Evolutionary conservation across 768 basidiomycete genomes (phyloP), one percentile per base, ranked within the genome.

Genomic region (Coprinopsis cinerea): DNA sequence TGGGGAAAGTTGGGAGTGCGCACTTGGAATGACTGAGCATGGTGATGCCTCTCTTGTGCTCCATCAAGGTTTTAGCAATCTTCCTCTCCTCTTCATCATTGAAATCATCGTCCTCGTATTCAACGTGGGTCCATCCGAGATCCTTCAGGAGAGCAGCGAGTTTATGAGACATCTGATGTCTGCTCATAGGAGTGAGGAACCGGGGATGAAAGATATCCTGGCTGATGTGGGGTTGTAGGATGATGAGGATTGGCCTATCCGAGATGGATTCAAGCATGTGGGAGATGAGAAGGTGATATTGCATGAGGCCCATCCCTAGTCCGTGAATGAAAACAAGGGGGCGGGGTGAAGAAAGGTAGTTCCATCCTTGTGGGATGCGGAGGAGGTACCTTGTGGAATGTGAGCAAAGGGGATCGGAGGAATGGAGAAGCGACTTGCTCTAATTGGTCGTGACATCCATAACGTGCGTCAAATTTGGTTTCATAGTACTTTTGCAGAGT

Each of bases 21-120:
- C 53, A 88, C 86, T 95, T 93, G 46, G 91, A 94, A 67, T 96
- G 94, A 62, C 88, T 92, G 48, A 95, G 56, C 56, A 95, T 64
- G 0, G 83, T 85, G 14, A 94, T 72, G 0, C 92, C 92, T 35
- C 67, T 73, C 17, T 57, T 56, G 28, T 51, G 46, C 17, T 47
- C 56, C 2, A 55, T 47, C 11, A 64, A 52, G 4, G 59, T 53
- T 11, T 57, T 44, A 2, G 51, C 49, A 2, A 59, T 57, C 35
- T 60, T 55, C 24, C 62, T 62, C 32, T 46, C 45, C 13, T 67
- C 65, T 47, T 63, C 63, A 37, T 64, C 62, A 18, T 60, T 57
- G 23, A 52, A 54, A 34, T 60, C 59, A 15, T 18, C n/a, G 22
- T 48, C 47, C 14, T 57, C 56, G 17, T 62, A 60, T 20, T 61